These are phyloP conservation scores for Psophocarpus tetragonolobus DNA, from an alignment of 306 rosid species.

Conservation along the genomic window DNA sequence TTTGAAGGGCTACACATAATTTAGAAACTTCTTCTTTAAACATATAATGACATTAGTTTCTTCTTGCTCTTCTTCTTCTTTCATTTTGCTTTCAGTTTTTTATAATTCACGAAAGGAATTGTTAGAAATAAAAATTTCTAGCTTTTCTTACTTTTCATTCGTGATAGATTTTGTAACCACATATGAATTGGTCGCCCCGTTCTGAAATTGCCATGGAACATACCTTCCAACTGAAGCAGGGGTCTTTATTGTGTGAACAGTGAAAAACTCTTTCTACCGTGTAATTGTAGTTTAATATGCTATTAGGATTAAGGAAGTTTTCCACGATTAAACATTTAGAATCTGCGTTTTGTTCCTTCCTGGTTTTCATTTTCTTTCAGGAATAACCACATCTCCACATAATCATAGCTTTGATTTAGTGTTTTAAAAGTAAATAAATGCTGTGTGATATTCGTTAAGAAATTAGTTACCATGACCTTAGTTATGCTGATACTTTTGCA, in stretches of 20 bases:
- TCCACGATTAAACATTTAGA: background rate
- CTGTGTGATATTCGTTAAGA: background rate
- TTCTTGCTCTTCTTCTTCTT: background rate
- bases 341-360: background rate
- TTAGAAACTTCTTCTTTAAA: background rate
- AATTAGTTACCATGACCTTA: background rate
- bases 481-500: background rate
- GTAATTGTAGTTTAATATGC: background rate
- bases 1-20: background rate
- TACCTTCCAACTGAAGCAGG: background rate
- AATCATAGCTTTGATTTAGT: no score
- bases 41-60: background rate
- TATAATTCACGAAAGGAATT: background rate
- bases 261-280: background rate
- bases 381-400: no score
- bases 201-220: background rate
- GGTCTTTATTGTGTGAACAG: background rate
- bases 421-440: background rate
- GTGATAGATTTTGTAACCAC: background rate
- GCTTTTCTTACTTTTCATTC: background rate
- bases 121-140: background rate
- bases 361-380: background rate
- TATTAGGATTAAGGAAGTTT: background rate
- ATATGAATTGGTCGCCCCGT: background rate
- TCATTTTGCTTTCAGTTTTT: background rate